A percentile compares a stretch with the other conserved stretches of the same genome.
Evolutionary conservation across 2,329 filamentous ascomycete species (phyloP).

Genomic region (Talaromyces sp.): DNA sequence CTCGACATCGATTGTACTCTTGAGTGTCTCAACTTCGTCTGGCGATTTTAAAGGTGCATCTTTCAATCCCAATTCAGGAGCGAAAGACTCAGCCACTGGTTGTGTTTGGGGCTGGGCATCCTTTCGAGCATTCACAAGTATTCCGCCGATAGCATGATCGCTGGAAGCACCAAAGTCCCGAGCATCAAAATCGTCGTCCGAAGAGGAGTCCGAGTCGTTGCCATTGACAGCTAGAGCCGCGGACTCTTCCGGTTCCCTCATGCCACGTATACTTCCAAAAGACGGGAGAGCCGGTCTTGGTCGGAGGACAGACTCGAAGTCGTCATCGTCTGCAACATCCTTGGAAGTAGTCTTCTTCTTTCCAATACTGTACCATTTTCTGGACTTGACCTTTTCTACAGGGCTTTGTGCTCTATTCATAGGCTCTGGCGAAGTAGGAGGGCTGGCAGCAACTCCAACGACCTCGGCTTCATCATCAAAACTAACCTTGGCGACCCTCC

Average conservation of each 20-base stretch:
- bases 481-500: constrained; percentile 61
- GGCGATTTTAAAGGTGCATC: neutral
- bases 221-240: constrained; percentile 25
- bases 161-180: constrained; percentile 42
- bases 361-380: constrained; percentile 37
- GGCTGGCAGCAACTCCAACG: constrained; percentile 44
- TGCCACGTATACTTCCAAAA: constrained; percentile 61
- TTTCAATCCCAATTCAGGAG: neutral
- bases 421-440: constrained; percentile 42
- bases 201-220: constrained; percentile 32
- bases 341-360: constrained; percentile 31
- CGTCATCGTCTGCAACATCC: constrained; percentile 42
- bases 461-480: constrained; percentile 60
- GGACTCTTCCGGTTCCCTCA: constrained; percentile 24
- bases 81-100: neutral
- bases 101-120: neutral
- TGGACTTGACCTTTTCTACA: constrained; percentile 30
- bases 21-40: neutral
- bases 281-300: constrained; percentile 59
- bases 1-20: neutral
- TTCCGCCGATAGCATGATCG: constrained; percentile 51
- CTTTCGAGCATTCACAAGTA: constrained; percentile 43
- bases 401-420: constrained; percentile 32
- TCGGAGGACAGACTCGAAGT: constrained; percentile 55
- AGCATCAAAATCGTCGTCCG: constrained; percentile 45